Conservation (phyloP, 2,329 filamentous ascomycete genomes). For the Monosporascus sp. region DNA sequence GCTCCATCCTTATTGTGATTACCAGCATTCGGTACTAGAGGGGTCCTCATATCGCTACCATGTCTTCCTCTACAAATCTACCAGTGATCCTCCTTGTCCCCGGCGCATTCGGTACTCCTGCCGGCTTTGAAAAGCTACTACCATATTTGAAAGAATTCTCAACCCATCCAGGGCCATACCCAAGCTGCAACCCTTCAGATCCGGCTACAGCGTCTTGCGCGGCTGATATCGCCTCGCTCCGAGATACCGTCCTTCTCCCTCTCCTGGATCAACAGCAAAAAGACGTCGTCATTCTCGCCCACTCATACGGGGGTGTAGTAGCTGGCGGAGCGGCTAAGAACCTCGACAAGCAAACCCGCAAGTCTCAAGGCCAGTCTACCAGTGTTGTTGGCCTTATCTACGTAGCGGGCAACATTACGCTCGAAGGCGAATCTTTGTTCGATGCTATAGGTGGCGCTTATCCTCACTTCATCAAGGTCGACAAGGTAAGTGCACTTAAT, state of each 20-base stretch:
- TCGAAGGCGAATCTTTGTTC: slow-evolving; percentile 11
- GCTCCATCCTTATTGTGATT: too few species aligned
- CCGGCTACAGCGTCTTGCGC: slow-evolving; percentile 8
- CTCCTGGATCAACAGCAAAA: slow-evolving; percentile 12
- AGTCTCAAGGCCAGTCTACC: slow-evolving; percentile 3
- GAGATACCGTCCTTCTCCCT: slow-evolving; percentile 10
- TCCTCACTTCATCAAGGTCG: slow-evolving; percentile 16
- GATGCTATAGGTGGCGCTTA: slow-evolving; percentile 11
- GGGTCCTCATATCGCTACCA: too few species aligned
- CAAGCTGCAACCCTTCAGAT: slow-evolving; percentile 15
- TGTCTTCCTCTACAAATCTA: slow-evolving; percentile 1
- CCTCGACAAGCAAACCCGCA: slow-evolving; percentile 15
- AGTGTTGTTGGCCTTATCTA: slow-evolving; percentile 16
- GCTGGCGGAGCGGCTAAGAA: slow-evolving; percentile 17
- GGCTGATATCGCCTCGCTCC: slow-evolving; percentile 9
- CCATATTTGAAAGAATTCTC: slow-evolving; percentile 11
- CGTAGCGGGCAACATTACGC: slow-evolving; percentile 13
- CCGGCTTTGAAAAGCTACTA: slow-evolving; percentile 9
- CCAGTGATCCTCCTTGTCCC: slow-evolving; percentile 15
- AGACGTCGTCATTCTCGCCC: slow-evolving; percentile 17
- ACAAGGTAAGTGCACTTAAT: slow-evolving; percentile 3
- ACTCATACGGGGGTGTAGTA: slow-evolving; percentile 21
- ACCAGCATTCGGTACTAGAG: too few species aligned
- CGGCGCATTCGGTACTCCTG: slow-evolving; percentile 16
- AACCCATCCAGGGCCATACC: slow-evolving; percentile 16